These are phyloP conservation scores for Metschnikowia colocasiae DNA, from an alignment of 805 yeast species.

Conservation along the genomic window DNA sequence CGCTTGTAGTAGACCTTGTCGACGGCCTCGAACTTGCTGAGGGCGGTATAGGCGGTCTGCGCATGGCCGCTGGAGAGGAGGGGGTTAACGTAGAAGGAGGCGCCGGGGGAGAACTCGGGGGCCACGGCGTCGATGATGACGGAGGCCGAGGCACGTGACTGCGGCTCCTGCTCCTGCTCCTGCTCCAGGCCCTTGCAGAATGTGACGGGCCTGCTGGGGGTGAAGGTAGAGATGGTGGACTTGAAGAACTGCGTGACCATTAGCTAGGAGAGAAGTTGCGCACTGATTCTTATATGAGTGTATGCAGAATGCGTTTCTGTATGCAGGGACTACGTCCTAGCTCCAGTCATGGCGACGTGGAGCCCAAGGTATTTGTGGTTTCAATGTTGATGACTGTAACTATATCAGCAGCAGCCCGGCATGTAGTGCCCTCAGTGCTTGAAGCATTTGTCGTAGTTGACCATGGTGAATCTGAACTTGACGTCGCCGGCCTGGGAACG, in stretches of 20 bases:
- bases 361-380: too few species aligned
- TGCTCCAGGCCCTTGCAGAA: neutral
- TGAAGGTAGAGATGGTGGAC: constrained; percentile 10
- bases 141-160: neutral
- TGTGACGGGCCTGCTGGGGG: constrained; percentile 10
- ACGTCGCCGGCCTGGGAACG: constrained; percentile 17
- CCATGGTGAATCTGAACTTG: constrained; percentile 18
- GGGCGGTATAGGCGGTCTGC: constrained; percentile 48
- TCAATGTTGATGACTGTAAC: too few species aligned
- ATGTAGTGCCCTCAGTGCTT: constrained; percentile 5
- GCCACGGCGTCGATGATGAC: constrained; percentile 35
- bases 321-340: too few species aligned
- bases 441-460: constrained; percentile 18
- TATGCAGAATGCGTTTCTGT: too few species aligned
- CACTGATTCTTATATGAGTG: neutral
- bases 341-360: too few species aligned
- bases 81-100: constrained; percentile 44
- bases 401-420: too few species aligned
- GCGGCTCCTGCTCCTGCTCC: neutral
- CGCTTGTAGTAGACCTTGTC: constrained; percentile 47
- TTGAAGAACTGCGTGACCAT: constrained; percentile 14
- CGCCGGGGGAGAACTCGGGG: constrained; percentile 37
- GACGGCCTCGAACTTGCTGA: constrained; percentile 38
- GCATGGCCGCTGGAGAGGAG: constrained; percentile 45
- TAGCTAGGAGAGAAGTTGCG: neutral